phyloP scores from a whole-genome alignment of 805 yeast species.

The Metschnikowia rubicola region DNA sequence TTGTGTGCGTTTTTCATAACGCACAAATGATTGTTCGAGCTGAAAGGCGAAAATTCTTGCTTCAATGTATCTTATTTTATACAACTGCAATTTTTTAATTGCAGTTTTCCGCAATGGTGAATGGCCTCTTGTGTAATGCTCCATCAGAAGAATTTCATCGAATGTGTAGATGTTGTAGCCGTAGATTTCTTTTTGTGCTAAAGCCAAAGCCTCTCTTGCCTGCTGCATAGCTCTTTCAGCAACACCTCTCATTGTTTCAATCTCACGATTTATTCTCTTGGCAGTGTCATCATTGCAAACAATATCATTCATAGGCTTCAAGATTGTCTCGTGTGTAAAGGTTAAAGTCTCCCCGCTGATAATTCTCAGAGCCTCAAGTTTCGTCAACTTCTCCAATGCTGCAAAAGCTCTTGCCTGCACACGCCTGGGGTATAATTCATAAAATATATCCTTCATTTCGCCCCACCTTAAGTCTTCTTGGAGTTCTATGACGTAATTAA shows the following conservation, averaged over 20 bases:
- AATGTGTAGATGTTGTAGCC: no score
- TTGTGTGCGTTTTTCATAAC: constrained; percentile 2
- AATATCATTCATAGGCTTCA: neutral
- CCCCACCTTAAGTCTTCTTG: constrained; percentile 4
- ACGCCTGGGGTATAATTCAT: neutral
- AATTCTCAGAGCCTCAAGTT: constrained; percentile 4
- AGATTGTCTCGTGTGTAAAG: neutral
- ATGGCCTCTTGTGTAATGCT: no score
- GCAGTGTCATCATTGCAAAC: no score
- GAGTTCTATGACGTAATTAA: neutral
- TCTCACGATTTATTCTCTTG: no score
- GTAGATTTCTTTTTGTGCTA: no score
- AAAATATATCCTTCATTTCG: constrained; percentile 1
- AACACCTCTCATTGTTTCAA: no score
- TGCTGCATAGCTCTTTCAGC: no score
- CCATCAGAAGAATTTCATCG: no score
- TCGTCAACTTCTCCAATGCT: neutral
- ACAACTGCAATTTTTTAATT: no score
- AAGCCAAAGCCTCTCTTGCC: no score
- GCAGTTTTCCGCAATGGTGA: no score
- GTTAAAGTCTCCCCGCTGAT: neutral
- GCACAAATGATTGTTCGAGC: neutral
- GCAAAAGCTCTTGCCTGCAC: neutral
- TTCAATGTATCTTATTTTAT: neutral
- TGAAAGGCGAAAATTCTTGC: neutral